Conservation (phyloP, 2,329 filamentous ascomycete genomes). For the Aspergillus arachidicola region DNA sequence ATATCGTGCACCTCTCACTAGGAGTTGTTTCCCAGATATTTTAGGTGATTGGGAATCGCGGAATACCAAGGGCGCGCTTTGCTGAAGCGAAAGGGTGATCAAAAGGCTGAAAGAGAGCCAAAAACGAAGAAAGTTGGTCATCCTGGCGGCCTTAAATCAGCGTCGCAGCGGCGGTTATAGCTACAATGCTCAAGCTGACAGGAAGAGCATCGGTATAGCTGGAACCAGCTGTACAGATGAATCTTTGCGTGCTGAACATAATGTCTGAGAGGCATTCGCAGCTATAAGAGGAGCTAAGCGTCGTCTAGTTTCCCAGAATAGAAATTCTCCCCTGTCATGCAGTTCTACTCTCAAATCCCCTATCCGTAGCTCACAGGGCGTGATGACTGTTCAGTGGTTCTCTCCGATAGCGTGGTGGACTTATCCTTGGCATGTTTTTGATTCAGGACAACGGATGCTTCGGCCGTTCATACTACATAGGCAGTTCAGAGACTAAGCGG, state of each 20-base stretch:
- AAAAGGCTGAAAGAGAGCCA: slow-evolving; percentile 19
- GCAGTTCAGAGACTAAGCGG: background rate
- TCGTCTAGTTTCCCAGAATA: background rate
- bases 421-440: background rate
- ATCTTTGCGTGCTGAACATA: background rate
- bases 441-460: background rate
- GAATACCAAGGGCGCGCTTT: slow-evolving; percentile 19
- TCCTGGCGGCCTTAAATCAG: slow-evolving; percentile 5
- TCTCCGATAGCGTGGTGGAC: background rate
- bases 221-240: background rate
- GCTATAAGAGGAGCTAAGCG: background rate
- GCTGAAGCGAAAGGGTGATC: slow-evolving; percentile 16
- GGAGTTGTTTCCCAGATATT: background rate
- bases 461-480: background rate
- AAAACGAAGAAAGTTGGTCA: slow-evolving; percentile 17
- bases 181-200: background rate
- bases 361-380: background rate
- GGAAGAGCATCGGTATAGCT: background rate
- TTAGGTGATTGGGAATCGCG: slow-evolving; percentile 15
- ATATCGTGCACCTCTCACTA: slow-evolving; percentile 1
- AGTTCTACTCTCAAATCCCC: background rate
- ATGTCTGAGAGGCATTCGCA: background rate
- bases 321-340: background rate
- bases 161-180: background rate
- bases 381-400: background rate